Evolutionary conservation across 2,329 filamentous ascomycete genomes (phyloP), one percentile per base, ranked within the genome.

Genomic region (Aspergillus arachidicola): DNA sequence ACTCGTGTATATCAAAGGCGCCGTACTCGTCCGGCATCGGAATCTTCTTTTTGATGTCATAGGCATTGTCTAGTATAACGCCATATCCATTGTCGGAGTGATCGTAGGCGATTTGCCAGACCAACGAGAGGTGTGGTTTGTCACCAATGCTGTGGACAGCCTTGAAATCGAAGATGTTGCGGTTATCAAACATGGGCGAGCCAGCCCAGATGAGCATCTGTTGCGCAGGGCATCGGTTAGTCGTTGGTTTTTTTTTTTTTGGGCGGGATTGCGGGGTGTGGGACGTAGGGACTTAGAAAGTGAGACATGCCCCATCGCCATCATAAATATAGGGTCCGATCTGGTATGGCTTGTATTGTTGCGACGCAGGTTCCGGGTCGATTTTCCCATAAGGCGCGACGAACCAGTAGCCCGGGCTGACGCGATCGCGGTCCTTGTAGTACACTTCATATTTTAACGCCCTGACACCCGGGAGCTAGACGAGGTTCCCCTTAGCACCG

Each of bases 291-390:
- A 26, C 12, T 36, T 14, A 14, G 21, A 10, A 23, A 2, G 51
- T 36, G 32, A 53, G 43, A 71, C 75, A 61, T 73, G 77, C 76
- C 57, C 81, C 82, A 67, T 78, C 75, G 61, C 80, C 80, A 70
- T 84, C 82, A 68, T 83, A 84, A 59, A 84, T 84, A 69, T 84
- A 80, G n/a, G 82, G 78, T 5, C 81, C 81, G 21, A 78, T 75
- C 69, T 83, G 81, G 65, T 78, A 72, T 64, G 79, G 80, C 51
- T 79, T 74, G 58, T 69, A 75, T 34, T 69, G 48, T 14, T 66
- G 72, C 10, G 66, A 68, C 12, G 69, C 64, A 9, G 57, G 26
- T 59, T 75, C 73, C 9, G 73, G 71, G 3, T 63, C 68, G 21
- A 74, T 73, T 53, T 70, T 66, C 16, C 73, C 59, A 68, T 83